Percentiles rank a stretch among this genome's conserved stretches.
phyloP scores from a whole-genome alignment of 768 basidiomycete genomes.

The Boletales sp. region DNA sequence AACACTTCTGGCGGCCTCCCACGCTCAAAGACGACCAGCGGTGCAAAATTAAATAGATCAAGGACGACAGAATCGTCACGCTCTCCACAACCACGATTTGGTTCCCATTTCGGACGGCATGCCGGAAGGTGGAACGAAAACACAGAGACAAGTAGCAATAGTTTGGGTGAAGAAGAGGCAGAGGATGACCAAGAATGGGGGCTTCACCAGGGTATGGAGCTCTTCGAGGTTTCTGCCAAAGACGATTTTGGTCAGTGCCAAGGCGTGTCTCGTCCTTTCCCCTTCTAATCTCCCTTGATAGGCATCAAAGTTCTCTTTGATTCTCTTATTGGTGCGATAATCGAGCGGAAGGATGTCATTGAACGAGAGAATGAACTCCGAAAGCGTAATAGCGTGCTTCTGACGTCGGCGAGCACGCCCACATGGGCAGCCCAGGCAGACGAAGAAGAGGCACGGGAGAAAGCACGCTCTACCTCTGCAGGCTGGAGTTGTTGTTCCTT shows the following conservation, averaged over 20 bases:
- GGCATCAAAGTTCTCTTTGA: conserved; percentile 81
- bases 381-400: conserved; percentile 80
- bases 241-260: conserved; percentile 63
- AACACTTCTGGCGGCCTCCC: conserved; percentile 46
- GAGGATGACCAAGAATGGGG: conserved; percentile 65
- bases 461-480: conserved; percentile 43
- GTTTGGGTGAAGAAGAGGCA: conserved; percentile 60
- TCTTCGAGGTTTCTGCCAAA: conserved; percentile 91
- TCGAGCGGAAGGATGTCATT: conserved; percentile 71
- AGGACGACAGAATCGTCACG: conserved; percentile 42
- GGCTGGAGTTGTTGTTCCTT: conserved; percentile 69
- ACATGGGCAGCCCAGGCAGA: conserved; percentile 79
- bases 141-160: conserved; percentile 61
- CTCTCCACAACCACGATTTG: conserved; percentile 48
- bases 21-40: conserved; percentile 47
- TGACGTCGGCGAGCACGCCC: conserved; percentile 60
- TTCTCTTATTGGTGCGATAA: conserved; percentile 75
- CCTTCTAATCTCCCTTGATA: conserved; percentile 28
- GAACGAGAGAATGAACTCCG: conserved; percentile 77
- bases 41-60: conserved; percentile 30
- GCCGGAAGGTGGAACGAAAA: conserved; percentile 53
- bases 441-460: conserved; percentile 68
- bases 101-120: conserved; percentile 51
- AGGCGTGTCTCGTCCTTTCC: conserved; percentile 4
- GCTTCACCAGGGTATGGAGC: conserved; percentile 76